Conservation (phyloP, 2,329 filamentous ascomycete genomes). For the Cytospora piceae region DNA sequence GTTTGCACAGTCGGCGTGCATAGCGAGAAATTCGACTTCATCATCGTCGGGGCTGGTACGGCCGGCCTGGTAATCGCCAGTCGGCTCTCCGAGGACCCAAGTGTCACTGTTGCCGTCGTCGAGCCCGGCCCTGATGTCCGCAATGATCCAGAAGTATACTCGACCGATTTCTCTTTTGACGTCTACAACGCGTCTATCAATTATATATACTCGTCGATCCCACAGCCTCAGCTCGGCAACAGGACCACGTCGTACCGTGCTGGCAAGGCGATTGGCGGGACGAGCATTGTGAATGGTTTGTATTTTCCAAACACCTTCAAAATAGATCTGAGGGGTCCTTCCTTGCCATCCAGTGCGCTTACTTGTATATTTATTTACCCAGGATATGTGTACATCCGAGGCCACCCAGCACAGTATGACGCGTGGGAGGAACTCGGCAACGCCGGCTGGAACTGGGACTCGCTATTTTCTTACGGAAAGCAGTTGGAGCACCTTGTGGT, state of each 20-base stretch:
- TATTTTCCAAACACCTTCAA: too few species aligned
- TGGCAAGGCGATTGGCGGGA: conserved; percentile 1
- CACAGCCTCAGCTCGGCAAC: neutral
- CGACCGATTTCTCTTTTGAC: neutral
- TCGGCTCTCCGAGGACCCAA: neutral
- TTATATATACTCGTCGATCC: neutral
- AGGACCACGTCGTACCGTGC: neutral
- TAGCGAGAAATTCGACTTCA: neutral
- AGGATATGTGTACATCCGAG: conserved; percentile 38
- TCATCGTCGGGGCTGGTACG: neutral
- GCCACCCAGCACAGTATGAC: conserved; percentile 39
- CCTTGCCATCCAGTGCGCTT: too few species aligned
- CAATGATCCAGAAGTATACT: neutral
- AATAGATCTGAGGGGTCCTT: too few species aligned
- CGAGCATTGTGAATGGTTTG: conserved; percentile 45
- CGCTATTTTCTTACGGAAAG: neutral
- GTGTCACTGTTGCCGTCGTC: neutral
- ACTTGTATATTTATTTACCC: too few species aligned
- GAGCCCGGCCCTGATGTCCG: conserved; percentile 1
- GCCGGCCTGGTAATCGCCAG: neutral
- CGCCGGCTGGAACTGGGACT: conserved; percentile 32
- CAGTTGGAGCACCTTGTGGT: neutral
- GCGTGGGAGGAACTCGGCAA: conserved; percentile 42
- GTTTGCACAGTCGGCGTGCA: too few species aligned
- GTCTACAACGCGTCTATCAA: neutral